Base-by-base conservation (phyloP, 495 filamentous ascomycete genomes). In the Hyphodiscus hymeniophilus region DNA sequence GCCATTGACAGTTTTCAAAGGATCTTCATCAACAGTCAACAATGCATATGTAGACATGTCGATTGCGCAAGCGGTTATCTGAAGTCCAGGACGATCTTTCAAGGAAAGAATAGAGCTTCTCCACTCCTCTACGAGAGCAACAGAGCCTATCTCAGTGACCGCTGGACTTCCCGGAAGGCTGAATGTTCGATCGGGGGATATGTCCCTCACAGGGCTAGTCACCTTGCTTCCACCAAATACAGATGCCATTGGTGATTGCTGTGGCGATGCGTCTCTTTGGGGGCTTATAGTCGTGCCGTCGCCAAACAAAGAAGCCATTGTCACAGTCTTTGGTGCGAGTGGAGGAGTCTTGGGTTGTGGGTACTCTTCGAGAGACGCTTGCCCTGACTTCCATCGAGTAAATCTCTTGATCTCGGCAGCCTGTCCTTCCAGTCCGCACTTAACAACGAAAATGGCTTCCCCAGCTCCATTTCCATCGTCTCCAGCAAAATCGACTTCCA, bases 401-500 rank as follows among this genome's bases (percentile, higher is more conserved):
- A 54, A 67, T 42, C 60, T 53, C 32, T 38, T 55, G 5, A 68
- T 45, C 24, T 55, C 48, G 15, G 62, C 50, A 1, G 63, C 54
- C 21, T 61, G 32, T 17, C 83, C 80, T 30, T 75, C 58, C 5
- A 49, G 22, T 12, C 82, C 89, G 55, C 81, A 85, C 8, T 76
- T 73, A 45, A 95, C 73, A 2, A 94, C 78, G 42, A 94, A 69
- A 6, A 94, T 62, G 13, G 69, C 72, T 62, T 95, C 89, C 20
- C 88, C 88, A 31, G 77, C 79, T 11, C 79, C 79, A 38, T 70
- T 66, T 13, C 80, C 75, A 63, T 94, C 87, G 51, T 84, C 85
- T 38, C 80, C 80, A 20, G 84, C 84, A 66, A 95, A 98, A 61
- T 98, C 92, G 7, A 95, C 85, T 59, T 89, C 82, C 16, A 97